phyloP scores from a whole-genome alignment of 169 alveolate species.

The Miamiensis avidus region DNA sequence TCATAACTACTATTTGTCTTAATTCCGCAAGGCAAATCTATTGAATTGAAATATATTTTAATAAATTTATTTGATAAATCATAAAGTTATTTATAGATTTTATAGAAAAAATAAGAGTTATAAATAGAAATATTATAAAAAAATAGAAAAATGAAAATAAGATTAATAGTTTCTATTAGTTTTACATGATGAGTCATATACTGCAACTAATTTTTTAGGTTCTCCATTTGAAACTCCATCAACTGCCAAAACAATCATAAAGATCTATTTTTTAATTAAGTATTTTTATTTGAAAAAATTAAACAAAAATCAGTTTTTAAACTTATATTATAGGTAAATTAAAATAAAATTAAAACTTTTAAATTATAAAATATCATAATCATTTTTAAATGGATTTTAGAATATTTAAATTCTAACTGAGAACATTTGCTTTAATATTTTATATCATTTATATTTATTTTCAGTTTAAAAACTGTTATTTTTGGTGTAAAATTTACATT shows the following conservation, averaged over 20 bases:
- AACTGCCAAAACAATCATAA: neutral
- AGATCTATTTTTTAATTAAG: neutral
- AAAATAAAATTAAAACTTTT: no score
- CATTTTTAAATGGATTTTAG: no score
- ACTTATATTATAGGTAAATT: no score
- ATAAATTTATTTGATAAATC: no score
- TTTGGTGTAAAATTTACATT: slow-evolving; percentile 65
- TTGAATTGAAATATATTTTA: no score
- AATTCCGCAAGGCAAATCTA: neutral
- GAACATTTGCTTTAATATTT: neutral
- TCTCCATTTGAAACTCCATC: neutral
- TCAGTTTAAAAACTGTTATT: slow-evolving; percentile 38
- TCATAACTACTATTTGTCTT: neutral
- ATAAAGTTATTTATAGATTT: no score
- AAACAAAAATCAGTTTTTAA: neutral
- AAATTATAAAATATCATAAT: neutral
- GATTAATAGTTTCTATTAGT: neutral
- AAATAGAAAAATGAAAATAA: neutral
- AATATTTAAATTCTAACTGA: neutral
- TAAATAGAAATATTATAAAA: no score
- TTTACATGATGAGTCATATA: neutral
- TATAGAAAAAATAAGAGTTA: no score
- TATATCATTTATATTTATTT: neutral
- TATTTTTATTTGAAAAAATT: no score
- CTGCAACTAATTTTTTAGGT: neutral